Conservation (phyloP, 805 yeast genomes). For the Spathaspora hagerdaliae region DNA sequence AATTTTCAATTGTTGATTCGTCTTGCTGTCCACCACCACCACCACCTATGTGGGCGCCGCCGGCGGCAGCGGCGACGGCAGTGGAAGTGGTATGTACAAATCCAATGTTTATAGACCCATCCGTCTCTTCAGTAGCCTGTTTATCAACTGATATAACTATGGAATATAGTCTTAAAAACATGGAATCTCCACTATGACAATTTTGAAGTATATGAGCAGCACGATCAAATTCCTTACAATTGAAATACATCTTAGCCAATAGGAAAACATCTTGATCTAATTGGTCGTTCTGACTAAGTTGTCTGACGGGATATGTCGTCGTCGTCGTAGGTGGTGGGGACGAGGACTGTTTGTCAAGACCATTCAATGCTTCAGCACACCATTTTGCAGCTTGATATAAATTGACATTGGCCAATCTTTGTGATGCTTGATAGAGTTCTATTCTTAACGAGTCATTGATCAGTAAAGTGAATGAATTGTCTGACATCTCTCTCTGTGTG, state of each 20-base stretch:
- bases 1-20: not conserved
- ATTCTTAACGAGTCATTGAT: conserved; percentile 9
- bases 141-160: conserved; percentile 75
- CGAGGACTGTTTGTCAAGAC: conserved; percentile 43
- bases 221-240: conserved; percentile 80
- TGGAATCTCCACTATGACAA: conserved; percentile 47
- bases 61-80: not conserved
- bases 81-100: conserved; percentile 5
- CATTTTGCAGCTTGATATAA: conserved; percentile 74
- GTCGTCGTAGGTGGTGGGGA: conserved; percentile 10
- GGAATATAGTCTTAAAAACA: conserved; percentile 67
- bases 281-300: conserved; percentile 26
- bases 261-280: conserved; percentile 42
- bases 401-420: conserved; percentile 50
- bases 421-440: conserved; percentile 26
- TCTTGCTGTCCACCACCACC: conserved; percentile 3
- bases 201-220: conserved; percentile 57
- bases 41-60: too few relatives aligned
- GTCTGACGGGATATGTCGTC: conserved; percentile 9
- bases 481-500: not conserved
- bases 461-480: not conserved
- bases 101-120: conserved; percentile 53
- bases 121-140: conserved; percentile 63
- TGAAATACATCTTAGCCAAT: conserved; percentile 72
- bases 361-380: conserved; percentile 76